Evolutionary conservation across 2,329 filamentous ascomycete genomes (phyloP).

Genomic region (Alternaria dauci): DNA sequence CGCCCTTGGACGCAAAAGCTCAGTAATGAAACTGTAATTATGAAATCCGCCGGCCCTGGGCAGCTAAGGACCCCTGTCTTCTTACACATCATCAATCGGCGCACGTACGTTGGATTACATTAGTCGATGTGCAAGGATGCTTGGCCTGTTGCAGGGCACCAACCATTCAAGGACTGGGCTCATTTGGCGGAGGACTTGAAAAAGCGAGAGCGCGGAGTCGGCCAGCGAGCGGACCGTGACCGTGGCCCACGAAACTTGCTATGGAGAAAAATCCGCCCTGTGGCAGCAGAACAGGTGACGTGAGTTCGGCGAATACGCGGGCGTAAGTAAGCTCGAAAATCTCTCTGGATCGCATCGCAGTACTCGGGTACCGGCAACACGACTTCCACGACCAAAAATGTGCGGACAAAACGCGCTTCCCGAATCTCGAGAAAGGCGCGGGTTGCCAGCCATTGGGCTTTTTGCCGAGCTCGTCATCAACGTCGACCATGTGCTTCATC

Average conservation of each 20-base stretch:
- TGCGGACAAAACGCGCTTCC: constrained; percentile 27
- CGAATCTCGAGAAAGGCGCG: constrained; percentile 5
- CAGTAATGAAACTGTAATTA: constrained; percentile 46
- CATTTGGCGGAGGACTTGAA: constrained; percentile 36
- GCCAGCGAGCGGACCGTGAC: constrained; percentile 40
- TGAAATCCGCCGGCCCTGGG: constrained; percentile 27
- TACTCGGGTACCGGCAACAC: constrained; percentile 26
- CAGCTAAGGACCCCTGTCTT: constrained; percentile 39
- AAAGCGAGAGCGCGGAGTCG: constrained; percentile 45
- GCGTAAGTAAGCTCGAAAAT: constrained; percentile 13
- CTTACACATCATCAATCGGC: constrained; percentile 44
- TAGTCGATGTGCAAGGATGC: constrained; percentile 40
- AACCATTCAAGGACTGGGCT: constrained; percentile 49
- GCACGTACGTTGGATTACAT: constrained; percentile 47
- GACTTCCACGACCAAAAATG: constrained; percentile 33
- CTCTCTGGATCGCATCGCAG: constrained; percentile 25
- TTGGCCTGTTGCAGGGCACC: constrained; percentile 46
- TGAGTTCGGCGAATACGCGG: constrained; percentile 26
- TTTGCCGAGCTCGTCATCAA: constrained; percentile 29
- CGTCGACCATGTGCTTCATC: constrained; percentile 21
- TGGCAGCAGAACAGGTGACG: constrained; percentile 32
- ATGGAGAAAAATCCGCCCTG: constrained; percentile 16
- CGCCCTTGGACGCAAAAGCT: constrained; percentile 26
- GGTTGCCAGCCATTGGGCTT: not conserved
- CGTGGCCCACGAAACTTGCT: constrained; percentile 25